Base-by-base conservation (phyloP, 225 moss, liverwort and hornwort genomes). In the Polytrichum commune region DNA sequence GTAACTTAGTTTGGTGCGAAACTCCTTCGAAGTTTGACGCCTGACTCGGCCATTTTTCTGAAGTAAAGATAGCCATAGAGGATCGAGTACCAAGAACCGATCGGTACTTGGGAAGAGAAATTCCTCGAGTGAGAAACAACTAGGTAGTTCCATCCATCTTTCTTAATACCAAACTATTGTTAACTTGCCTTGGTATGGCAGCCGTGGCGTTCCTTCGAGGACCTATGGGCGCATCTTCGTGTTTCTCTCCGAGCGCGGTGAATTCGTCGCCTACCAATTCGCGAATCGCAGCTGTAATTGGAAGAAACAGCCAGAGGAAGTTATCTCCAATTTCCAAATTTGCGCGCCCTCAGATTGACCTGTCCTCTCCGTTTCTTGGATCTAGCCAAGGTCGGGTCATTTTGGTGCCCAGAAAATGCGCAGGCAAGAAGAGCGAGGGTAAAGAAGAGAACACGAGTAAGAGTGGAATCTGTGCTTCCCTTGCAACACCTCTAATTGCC, bases 401-500 rank as follows among this genome's bases (percentile, higher is more conserved):
- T 9, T 26, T 25, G 68, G 10, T 18, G 54, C 18, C 68, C 58
- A 58, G 22, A 24, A 24, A 58, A 20, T 7, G 24, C 58, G 8
- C 46, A 58, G 24, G 24, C 58, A 20, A 24, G 58, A 18, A 27
- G 18, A 27, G 54, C 16, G 24, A 27, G 68, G 26, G 53, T 13
- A 9, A 54, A 54, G 55, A 46, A 61, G 67, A 60, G 68, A 72
- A 27, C 1, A 53, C 54, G 30, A 55, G 5, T 29, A 63, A n/a
- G 20, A 20, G 2, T 16, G 77, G 57, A 57, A 73, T 72, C 54
- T 62, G 65, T 68, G 82, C 81, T 3, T 70, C 77, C 1, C 73
- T 85, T 60, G 5, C 85, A 27, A 67, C 74, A 3, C 95, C 98
- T 19, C 66, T 98, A 55, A 98, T 95, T 77, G 93, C 93, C n/a